Conservation (phyloP, 768 basidiomycete genomes). For the Mycena vitilis region DNA sequence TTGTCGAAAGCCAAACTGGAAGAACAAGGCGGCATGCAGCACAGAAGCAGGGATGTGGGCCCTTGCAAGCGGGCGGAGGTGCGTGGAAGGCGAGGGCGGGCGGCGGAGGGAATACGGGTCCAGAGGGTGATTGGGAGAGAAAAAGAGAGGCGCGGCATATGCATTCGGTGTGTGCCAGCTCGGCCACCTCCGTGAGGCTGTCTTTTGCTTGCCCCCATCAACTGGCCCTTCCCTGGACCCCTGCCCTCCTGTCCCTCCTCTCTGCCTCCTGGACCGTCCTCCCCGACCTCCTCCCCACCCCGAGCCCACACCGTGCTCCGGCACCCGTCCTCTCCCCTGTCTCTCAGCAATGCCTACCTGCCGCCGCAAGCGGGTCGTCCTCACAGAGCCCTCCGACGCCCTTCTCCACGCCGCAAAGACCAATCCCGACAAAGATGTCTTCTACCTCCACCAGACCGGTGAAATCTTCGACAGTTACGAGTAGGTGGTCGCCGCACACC, state of each 20-base stretch:
- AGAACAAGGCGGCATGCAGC: slow-evolving; percentile 20
- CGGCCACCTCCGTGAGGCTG: too few species aligned
- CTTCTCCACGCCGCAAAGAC: slow-evolving; percentile 74
- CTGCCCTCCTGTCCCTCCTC: slow-evolving; percentile 50
- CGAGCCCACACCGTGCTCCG: slow-evolving; percentile 29
- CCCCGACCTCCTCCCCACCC: slow-evolving; percentile 30
- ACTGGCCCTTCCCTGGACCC: slow-evolving; percentile 45
- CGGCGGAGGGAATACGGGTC: background rate
- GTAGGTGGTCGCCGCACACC: slow-evolving; percentile 63
- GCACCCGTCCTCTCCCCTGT: slow-evolving; percentile 36
- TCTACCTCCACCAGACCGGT: slow-evolving; percentile 92
- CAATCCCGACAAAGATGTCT: slow-evolving; percentile 82
- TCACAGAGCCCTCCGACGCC: slow-evolving; percentile 81
- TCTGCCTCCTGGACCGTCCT: slow-evolving; percentile 36
- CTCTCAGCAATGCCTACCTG: slow-evolving; percentile 78
- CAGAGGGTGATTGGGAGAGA: background rate
- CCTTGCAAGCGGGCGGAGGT: background rate
- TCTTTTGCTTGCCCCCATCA: background rate
- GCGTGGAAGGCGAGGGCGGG: background rate
- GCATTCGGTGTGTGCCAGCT: too few species aligned
- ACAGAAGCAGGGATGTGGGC: slow-evolving; percentile 4
- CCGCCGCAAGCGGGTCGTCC: slow-evolving; percentile 90
- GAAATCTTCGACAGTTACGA: slow-evolving; percentile 98
- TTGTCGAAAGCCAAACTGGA: slow-evolving; percentile 25
- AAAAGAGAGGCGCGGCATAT: too few species aligned